Conservation (phyloP, 2,329 filamentous ascomycete species). For the Proliferodiscus dingleyae region DNA sequence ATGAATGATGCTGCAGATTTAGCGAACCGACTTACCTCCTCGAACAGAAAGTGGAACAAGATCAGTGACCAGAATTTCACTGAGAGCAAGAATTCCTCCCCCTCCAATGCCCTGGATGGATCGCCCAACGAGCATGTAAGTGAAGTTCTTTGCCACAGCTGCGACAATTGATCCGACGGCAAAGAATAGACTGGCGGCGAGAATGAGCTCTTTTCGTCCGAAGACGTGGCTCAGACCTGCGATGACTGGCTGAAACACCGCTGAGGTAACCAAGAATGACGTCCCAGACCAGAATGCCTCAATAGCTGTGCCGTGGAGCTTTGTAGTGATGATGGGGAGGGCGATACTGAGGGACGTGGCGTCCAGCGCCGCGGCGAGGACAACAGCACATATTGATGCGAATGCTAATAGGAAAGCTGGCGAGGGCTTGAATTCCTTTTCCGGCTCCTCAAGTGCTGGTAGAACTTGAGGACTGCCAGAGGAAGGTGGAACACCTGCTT, state of each 20-base stretch:
- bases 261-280: slow-evolving; percentile 60
- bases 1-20: slow-evolving; percentile 8
- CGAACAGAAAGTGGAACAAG: slow-evolving; percentile 38
- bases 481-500: neutral
- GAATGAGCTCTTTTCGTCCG: slow-evolving; percentile 12
- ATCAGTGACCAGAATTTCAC: slow-evolving; percentile 39
- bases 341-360: neutral
- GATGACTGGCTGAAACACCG: slow-evolving; percentile 48
- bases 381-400: neutral
- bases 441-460: slow-evolving; percentile 11
- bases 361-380: neutral
- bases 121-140: slow-evolving; percentile 29
- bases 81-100: slow-evolving; percentile 42
- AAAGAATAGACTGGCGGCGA: slow-evolving; percentile 11
- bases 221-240: slow-evolving; percentile 13
- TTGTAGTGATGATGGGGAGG: slow-evolving; percentile 4
- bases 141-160: slow-evolving; percentile 23
- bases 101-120: slow-evolving; percentile 43
- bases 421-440: neutral
- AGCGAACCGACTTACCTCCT: slow-evolving; percentile 25
- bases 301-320: slow-evolving; percentile 31
- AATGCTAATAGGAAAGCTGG: neutral
- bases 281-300: slow-evolving; percentile 67
- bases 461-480: slow-evolving; percentile 2
- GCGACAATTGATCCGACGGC: slow-evolving; percentile 24